These are phyloP conservation scores for Turnera subulata DNA, from an alignment of 345 rosid genomes.

Conservation along the genomic window DNA sequence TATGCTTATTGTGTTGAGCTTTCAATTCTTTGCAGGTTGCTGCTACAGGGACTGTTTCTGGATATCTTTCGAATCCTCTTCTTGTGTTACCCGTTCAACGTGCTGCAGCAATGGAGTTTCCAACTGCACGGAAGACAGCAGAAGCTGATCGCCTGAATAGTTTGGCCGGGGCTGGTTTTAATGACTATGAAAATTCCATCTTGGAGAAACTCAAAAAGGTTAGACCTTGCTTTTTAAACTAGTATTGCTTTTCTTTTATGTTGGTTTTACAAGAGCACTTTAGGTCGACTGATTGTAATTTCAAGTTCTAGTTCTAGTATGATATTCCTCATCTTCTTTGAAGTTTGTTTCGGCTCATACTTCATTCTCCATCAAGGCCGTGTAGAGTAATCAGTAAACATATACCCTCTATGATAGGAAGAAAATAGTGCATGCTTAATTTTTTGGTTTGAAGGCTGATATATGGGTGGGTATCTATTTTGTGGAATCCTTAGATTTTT, in stretches of 20 bases:
- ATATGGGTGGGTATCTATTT: too few relatives aligned
- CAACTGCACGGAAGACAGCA: slow-evolving; percentile 26
- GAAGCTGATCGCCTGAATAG: slow-evolving; percentile 46
- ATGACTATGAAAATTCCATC: slow-evolving; percentile 68
- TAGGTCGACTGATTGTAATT: too few relatives aligned
- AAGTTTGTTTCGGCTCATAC: not conserved
- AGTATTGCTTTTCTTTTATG: too few relatives aligned
- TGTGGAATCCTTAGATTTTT: too few relatives aligned
- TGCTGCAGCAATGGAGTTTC: slow-evolving; percentile 33
- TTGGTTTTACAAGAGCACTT: too few relatives aligned
- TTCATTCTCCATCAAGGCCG: not conserved
- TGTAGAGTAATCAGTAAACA: too few relatives aligned
- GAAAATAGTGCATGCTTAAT: too few relatives aligned
- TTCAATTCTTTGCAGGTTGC: slow-evolving; percentile 43
- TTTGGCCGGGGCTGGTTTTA: slow-evolving; percentile 70
- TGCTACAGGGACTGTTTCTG: slow-evolving; percentile 59
- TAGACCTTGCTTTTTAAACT: not conserved
- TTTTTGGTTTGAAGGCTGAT: too few relatives aligned
- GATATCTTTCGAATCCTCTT: slow-evolving; percentile 67
- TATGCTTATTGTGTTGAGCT: not conserved
- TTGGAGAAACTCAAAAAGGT: slow-evolving; percentile 66
- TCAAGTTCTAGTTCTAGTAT: too few relatives aligned
- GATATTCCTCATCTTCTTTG: not conserved
- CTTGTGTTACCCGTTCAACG: slow-evolving; percentile 71
- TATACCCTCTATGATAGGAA: too few relatives aligned